Conservation (phyloP, 257 asterid genomes). For the Lantana camara region DNA sequence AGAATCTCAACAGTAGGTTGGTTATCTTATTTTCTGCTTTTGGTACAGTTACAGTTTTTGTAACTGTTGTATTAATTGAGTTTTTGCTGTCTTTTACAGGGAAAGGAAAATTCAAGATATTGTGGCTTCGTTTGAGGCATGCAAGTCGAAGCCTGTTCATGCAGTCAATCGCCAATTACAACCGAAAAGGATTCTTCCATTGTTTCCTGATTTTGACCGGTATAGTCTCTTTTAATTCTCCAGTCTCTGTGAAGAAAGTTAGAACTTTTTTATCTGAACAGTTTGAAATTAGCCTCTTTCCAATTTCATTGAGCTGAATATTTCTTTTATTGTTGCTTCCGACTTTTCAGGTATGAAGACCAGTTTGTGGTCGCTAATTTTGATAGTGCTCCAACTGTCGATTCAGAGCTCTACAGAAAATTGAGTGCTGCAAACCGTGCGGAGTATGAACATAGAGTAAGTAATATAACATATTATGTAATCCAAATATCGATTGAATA, state of each 20-base stretch:
- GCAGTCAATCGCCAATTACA: conserved; percentile 61
- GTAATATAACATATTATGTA: conserved; percentile 18
- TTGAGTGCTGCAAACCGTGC: conserved; percentile 64
- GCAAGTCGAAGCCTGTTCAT: conserved; percentile 81
- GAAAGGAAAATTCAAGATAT: conserved; percentile 78
- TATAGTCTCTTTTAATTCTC: conserved; percentile 28
- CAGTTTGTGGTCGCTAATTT: conserved; percentile 77
- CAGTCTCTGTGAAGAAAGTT: not conserved
- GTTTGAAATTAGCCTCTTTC: conserved; percentile 1
- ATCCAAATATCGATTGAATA: conserved; percentile 7
- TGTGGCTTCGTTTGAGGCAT: conserved; percentile 75
- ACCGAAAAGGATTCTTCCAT: conserved; percentile 75
- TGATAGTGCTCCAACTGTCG: conserved; percentile 92
- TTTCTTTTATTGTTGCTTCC: conserved; percentile 9
- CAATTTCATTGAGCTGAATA: conserved; percentile 10
- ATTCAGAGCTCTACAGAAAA: conserved; percentile 72
- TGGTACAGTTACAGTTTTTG: conserved; percentile 17
- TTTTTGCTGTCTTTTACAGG: conserved; percentile 41
- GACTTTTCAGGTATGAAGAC: conserved; percentile 64
- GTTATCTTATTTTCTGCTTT: conserved; percentile 34
- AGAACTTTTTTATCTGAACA: not conserved
- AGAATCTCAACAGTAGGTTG: conserved; percentile 83
- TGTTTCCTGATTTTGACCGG: conserved; percentile 86
- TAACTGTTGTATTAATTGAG: conserved; percentile 5
- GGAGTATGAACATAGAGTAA: conserved; percentile 76